These are phyloP conservation scores for Eimeria brunetti DNA, from an alignment of 169 alveolate genomes.

Conservation along the genomic window DNA sequence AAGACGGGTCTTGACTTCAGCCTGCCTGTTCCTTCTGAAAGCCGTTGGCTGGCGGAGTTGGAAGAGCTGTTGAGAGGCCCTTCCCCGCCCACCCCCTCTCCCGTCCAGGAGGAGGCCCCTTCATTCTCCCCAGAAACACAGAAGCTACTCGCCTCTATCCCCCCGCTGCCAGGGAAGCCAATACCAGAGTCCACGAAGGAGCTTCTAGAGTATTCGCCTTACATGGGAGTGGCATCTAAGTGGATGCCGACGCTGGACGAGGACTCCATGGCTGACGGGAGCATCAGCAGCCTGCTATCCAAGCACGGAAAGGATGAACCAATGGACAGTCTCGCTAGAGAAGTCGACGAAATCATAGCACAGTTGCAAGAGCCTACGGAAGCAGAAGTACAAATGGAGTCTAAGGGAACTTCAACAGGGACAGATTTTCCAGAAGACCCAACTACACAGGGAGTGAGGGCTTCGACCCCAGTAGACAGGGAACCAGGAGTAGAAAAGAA, in stretches of 20 bases:
- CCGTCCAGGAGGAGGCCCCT: not conserved
- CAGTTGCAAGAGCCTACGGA: not conserved
- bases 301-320: not conserved
- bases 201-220: conserved; percentile 6
- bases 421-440: not conserved
- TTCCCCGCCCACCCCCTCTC: conserved; percentile 13
- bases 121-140: conserved; percentile 23
- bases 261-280: not conserved
- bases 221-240: not conserved
- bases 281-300: not conserved
- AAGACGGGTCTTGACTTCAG: not conserved
- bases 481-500: not conserved
- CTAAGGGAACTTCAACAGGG: not conserved
- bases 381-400: not conserved
- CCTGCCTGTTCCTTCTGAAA: not conserved
- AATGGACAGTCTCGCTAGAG: not conserved
- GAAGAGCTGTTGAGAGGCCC: not conserved
- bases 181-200: conserved; percentile 36
- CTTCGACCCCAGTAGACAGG: not conserved
- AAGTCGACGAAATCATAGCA: conserved; percentile 49
- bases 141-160: not conserved
- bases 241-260: not conserved
- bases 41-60: not conserved
- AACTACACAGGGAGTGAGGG: not conserved
- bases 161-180: conserved; percentile 10